Base-by-base conservation (phyloP, 768 basidiomycete genomes). In the Suillus sp. region DNA sequence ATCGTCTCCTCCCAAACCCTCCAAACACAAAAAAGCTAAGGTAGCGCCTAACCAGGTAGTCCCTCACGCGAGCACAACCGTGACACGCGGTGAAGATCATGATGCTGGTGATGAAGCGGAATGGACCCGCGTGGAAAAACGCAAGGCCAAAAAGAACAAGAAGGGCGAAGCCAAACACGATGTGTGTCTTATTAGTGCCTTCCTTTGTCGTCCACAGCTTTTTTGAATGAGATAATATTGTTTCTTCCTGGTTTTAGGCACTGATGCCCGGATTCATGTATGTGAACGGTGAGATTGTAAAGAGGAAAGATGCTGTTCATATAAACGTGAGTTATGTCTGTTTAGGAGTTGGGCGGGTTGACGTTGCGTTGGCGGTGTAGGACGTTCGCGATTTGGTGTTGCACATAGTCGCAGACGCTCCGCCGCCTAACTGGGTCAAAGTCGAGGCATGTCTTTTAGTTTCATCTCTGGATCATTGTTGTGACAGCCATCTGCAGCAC, bases 381-480 rank as follows among this genome's bases (percentile, higher is more conserved):
- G 95, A 97, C 70, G 80, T 98, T 25, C 84, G 96, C 40, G 95
- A 98, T 69, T 81, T 98, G 22, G 82, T 90, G 11, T 77, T 98
- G 3, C 92, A 97, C 67, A 79, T 96, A 53, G 76, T 89, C 30
- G 90, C 91, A 0, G 93, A 96, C 69, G 88, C 86, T 20, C 88
- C 90, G n/a, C 88, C 91, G 1, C 90, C 91, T 0, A 87, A 87
- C 61, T 98, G 95, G 95, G 83, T 98, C 22, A 83, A 85, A 58
- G 83, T 96, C 47, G 90, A 95, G 75, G 95, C 93, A 55, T 59
- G 84, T 72, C 27, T 25, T 5, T 6, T 16, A 4, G 25, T 34
- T 55, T 35, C 13, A 4, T 34, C 34, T 20, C 9, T 67, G 37
- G 54, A 55, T 48, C 35, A n/a, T 40, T 34, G 13, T n/a, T 54